Conservation (phyloP, 2,329 filamentous ascomycete genomes). For the Ophiostoma pallidulum region DNA sequence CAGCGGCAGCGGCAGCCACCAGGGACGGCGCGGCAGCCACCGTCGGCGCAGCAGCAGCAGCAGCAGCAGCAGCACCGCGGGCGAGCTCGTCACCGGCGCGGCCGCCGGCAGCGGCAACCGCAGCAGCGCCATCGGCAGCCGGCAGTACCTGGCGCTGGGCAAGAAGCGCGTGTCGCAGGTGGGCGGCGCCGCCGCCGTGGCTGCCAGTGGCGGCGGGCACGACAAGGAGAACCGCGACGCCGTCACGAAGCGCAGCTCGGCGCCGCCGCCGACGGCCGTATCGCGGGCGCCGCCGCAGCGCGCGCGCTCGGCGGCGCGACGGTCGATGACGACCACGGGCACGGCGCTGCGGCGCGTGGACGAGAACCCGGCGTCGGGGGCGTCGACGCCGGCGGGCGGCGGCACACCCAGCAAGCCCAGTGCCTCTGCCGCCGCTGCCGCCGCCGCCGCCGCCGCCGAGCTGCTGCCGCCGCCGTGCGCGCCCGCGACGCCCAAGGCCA, state of each 20-base stretch:
- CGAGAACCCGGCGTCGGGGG: slow-evolving; percentile 7
- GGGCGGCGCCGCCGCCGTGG: neutral
- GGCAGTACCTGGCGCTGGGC: slow-evolving; percentile 16
- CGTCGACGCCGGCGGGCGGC: neutral
- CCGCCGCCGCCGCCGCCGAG: too few species aligned
- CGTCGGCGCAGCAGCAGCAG: neutral
- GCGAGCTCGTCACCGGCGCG: slow-evolving; percentile 9
- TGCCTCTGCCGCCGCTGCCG: neutral
- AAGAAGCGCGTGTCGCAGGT: slow-evolving; percentile 3
- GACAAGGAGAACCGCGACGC: slow-evolving; percentile 7
- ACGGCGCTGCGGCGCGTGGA: slow-evolving; percentile 8
- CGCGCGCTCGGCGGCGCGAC: neutral
- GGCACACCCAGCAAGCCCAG: neutral
- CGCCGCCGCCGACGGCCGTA: neutral
- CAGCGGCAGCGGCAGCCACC: too few species aligned
- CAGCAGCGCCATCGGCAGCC: slow-evolving; percentile 11
- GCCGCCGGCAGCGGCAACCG: neutral
- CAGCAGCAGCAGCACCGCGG: slow-evolving; percentile 13
- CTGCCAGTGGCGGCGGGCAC: neutral
- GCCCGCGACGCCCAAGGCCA: neutral
- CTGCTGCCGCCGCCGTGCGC: neutral
- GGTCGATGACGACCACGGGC: slow-evolving; percentile 2
- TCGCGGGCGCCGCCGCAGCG: neutral
- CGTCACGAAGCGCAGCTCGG: slow-evolving; percentile 1
- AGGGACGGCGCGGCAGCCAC: too few species aligned